Percentiles rank a stretch among this genome's conserved stretches.
phyloP scores from a whole-genome alignment of 2,329 filamentous ascomycete species.

The Byssoonygena ceratinophila region DNA sequence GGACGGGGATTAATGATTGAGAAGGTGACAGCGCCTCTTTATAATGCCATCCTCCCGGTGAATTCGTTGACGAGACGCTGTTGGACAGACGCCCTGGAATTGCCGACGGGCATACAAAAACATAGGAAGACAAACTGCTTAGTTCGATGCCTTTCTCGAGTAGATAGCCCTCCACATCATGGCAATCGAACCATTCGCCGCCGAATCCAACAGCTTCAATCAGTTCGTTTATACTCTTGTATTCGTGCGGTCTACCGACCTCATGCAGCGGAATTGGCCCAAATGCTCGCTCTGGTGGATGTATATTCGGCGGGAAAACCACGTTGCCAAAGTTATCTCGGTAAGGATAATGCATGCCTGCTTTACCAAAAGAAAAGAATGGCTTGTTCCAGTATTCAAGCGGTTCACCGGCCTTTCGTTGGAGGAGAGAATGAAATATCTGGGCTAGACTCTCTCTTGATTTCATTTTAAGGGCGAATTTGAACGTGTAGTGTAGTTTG shows the following conservation, averaged over 20 bases:
- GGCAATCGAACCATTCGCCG: slow-evolving; percentile 65
- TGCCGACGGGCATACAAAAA: slow-evolving; percentile 19
- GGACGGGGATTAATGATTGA: not conserved
- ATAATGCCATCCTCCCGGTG: not conserved
- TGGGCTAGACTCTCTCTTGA: slow-evolving; percentile 13
- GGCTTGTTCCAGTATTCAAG: slow-evolving; percentile 20
- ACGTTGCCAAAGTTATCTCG: slow-evolving; percentile 30
- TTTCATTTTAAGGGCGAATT: slow-evolving; percentile 22
- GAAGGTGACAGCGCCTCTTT: not conserved
- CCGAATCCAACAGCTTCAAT: slow-evolving; percentile 49
- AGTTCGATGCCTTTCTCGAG: slow-evolving; percentile 32
- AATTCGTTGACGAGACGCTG: not conserved
- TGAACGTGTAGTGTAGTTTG: slow-evolving; percentile 20
- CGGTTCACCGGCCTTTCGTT: slow-evolving; percentile 13
- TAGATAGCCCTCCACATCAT: slow-evolving; percentile 68
- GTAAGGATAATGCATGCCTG: slow-evolving; percentile 54
- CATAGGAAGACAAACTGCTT: slow-evolving; percentile 23
- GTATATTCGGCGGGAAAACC: slow-evolving; percentile 26
- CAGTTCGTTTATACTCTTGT: slow-evolving; percentile 22
- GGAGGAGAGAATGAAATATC: slow-evolving; percentile 4
- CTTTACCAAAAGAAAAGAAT: slow-evolving; percentile 46
- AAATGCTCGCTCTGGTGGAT: slow-evolving; percentile 21
- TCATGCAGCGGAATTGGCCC: slow-evolving; percentile 17
- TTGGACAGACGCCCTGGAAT: not conserved
- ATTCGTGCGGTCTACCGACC: slow-evolving; percentile 11